phyloP scores from a whole-genome alignment of 2,329 filamentous ascomycete species.

The Pezicula carpinea region DNA sequence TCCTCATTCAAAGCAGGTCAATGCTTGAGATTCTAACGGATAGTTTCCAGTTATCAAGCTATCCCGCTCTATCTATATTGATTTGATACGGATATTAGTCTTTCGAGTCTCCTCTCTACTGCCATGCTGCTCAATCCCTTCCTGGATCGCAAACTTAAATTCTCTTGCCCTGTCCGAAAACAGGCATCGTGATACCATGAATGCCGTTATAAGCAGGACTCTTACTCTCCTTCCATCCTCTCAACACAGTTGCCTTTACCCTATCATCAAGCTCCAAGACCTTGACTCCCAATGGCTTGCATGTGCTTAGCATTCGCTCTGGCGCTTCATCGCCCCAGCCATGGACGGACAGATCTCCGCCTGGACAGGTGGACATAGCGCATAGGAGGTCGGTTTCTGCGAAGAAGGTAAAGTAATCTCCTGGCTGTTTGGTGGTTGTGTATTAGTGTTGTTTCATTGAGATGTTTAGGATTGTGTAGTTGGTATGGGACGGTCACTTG shows the following conservation, averaged over 20 bases:
- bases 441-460: slow-evolving; percentile 21
- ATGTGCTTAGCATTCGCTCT: slow-evolving; percentile 64
- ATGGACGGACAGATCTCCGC: slow-evolving; percentile 78
- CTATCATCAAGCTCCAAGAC: slow-evolving; percentile 60
- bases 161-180: slow-evolving; percentile 14
- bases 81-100: too few relatives aligned
- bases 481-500: not conserved
- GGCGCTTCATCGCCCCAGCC: slow-evolving; percentile 67
- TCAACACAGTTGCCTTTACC: slow-evolving; percentile 35
- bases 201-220: slow-evolving; percentile 57
- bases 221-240: slow-evolving; percentile 59
- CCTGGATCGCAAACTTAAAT: not conserved
- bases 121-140: too few relatives aligned
- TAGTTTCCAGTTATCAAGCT: too few relatives aligned
- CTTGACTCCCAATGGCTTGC: slow-evolving; percentile 69
- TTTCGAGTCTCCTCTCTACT: not conserved
- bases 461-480: not conserved
- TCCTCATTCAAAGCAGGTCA: too few relatives aligned
- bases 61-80: too few relatives aligned
- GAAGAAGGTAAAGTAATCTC: slow-evolving; percentile 63
- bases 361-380: slow-evolving; percentile 67
- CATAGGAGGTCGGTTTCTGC: slow-evolving; percentile 69
- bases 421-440: slow-evolving; percentile 39
- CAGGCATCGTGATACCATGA: slow-evolving; percentile 52
- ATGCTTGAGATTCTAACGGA: too few relatives aligned